Evolutionary conservation across 2,329 filamentous ascomycete species (phyloP), one percentile per base, ranked within the genome.

Genomic region (Aspergillus uvarum): DNA sequence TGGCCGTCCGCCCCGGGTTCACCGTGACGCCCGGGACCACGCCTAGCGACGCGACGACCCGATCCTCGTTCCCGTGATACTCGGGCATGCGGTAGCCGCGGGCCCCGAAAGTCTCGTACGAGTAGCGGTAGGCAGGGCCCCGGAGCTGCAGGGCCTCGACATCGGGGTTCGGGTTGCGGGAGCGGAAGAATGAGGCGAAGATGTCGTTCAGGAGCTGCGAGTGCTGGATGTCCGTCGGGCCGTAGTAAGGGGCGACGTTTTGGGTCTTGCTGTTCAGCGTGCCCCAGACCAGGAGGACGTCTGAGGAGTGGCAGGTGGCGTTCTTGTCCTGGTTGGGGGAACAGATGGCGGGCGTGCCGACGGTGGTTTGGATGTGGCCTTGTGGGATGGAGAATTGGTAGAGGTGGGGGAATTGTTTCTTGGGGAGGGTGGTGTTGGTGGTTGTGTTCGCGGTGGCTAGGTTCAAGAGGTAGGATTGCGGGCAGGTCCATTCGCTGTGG

Each of bases 231-330:
- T 71, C 67, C 2, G 24, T 14, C 12, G 58, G 22, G n/a, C 53
- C 31, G 22, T 67, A 69, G 58, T 71, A 71, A 1, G 66, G 67
- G n/a, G 51, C 53, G 6, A 71, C 69, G 19, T 64, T 54, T 16
- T 60, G 12, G 2, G 64, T 67, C 49, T 70, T 70, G 56, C 52
- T 58, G 50, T 70, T 70, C 8, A 71, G 55, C 1, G 63, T 71
- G 4, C 70, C 69, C 70, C 70, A 72, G 47, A 66, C 64, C 5
- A 63, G 69, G 3, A 72, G 62, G 5, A 68, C 62, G 26, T 72
- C 70, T 4, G 66, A 60, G 4, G 69, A 38, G 49, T 72, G 70
- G 55, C 70, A 72, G 11, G 67, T 67, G 2, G 69, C 69, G 47
- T 72, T 72, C 60, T 66, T 68, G 49, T 50, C 35, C 3, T 22